Conservation (phyloP, 1,284 basidiomycete genomes). For the Phylloboletellus chloephorus region DNA sequence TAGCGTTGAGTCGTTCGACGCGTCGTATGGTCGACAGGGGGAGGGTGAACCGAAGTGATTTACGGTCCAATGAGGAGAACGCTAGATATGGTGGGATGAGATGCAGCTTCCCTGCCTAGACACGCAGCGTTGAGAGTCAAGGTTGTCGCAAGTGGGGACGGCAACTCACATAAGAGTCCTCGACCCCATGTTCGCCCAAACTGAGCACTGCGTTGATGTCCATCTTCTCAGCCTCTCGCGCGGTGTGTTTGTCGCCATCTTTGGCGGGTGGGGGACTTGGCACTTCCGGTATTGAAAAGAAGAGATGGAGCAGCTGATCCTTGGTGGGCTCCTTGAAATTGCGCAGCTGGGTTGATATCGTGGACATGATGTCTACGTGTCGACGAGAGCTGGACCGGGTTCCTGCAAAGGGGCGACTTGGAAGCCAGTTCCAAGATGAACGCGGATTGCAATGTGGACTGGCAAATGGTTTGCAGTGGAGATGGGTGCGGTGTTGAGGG, state of each 20-base stretch:
- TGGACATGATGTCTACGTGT: conserved; percentile 53
- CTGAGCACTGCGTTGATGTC: conserved; percentile 90
- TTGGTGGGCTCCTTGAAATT: conserved; percentile 88
- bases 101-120: conserved; percentile 85
- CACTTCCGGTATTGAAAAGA: conserved; percentile 72
- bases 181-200: conserved; percentile 70
- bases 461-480: background rate
- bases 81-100: conserved; percentile 88
- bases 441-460: conserved; percentile 8
- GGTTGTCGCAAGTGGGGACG: background rate
- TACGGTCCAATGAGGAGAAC: conserved; percentile 88
- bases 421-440: conserved; percentile 7
- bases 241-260: conserved; percentile 23
- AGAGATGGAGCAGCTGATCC: conserved; percentile 76
- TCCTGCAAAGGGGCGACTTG: background rate
- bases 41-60: conserved; percentile 87
- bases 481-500: conserved; percentile 11
- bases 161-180: conserved; percentile 86
- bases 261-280: conserved; percentile 7
- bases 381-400: too few relatives aligned
- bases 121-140: background rate
- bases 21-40: conserved; percentile 91
- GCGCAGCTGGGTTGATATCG: conserved; percentile 78
- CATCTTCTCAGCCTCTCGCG: conserved; percentile 59
- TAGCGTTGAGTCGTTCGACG: conserved; percentile 90